Base-by-base conservation (phyloP, 2,329 filamentous ascomycete genomes). In the Cladosporium oxysporum region DNA sequence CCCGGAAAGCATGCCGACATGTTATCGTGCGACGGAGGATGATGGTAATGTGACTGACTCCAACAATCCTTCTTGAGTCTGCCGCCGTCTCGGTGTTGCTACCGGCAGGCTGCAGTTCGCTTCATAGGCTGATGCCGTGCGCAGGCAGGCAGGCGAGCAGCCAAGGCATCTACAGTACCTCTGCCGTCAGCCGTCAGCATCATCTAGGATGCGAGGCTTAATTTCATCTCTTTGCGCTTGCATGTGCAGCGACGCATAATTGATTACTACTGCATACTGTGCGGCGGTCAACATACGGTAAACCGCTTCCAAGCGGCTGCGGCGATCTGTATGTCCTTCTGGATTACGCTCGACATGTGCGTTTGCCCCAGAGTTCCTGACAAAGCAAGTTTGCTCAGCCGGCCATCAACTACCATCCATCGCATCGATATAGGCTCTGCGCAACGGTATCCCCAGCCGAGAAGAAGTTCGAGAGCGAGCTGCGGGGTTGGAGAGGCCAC, bases 101-200 rank as follows among this genome's bases (percentile, higher is more conserved):
- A 18, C 58, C 28, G 58, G 58, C 37, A 60, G 58, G 60, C 49
- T 62, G 60, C 60, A 52, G 14, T 33, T 55, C 29, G 60, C 47
- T 44, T 55, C 23, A 18, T 8, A 59, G 35, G 7, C 35, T 44
- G 16, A 58, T 58, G 53, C 53, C 53, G 33, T 31, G 16, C 28
- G 10, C 12, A 18, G 18, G 26, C 29, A 63, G 49, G 26, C 29
- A 63, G 49, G 35, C 61, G 57, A 31, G 31, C 44, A 35, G 59
- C 23, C 58, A 49, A 47, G 41, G 29, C 61, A 63, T 16, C 21
- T 44, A 26, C 23, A 26, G 16, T 63, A 18, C 41, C 35, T 29
- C 44, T 62, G 44, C 50, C 50, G 61, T 63, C 61, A 57, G 61
- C 61, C 21, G 61, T 63, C 50, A 63, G 61, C 61, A 44, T 47